Conservation (phyloP, 176 grass and related monocot species). For the Alloteropsis semialata region DNA sequence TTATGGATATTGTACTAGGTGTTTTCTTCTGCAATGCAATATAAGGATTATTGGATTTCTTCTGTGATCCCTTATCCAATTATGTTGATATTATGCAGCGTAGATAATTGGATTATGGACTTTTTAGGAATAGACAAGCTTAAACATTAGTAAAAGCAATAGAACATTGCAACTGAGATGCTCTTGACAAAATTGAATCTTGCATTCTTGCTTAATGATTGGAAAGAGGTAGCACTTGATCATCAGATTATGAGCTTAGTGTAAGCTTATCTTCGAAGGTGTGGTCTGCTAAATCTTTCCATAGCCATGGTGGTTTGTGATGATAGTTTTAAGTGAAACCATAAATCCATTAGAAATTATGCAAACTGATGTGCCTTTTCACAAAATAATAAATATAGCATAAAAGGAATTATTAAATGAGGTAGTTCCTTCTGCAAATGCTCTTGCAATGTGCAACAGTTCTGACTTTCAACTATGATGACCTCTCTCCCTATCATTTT, state of each 20-base stretch:
- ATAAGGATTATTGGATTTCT: slow-evolving; percentile 4
- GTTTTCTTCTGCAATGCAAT: background rate
- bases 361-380: background rate
- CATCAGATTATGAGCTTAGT: background rate
- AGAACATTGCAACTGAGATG: background rate
- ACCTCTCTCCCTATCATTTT: background rate
- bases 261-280: background rate
- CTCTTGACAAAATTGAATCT: background rate
- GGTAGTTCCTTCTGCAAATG: background rate
- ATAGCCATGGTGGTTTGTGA: slow-evolving; percentile 6
- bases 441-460: background rate
- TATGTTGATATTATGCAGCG: background rate
- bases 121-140: background rate
- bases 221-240: background rate
- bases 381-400: background rate
- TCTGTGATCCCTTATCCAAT: background rate
- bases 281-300: background rate
- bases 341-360: background rate
- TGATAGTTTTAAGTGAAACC: background rate
- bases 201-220: background rate
- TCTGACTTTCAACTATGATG: slow-evolving; percentile 1
- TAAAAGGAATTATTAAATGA: background rate
- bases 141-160: background rate
- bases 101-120: background rate
- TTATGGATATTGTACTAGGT: background rate